Conservation (phyloP, 1,284 basidiomycete genomes). For the Heterobasidion occidentale region DNA sequence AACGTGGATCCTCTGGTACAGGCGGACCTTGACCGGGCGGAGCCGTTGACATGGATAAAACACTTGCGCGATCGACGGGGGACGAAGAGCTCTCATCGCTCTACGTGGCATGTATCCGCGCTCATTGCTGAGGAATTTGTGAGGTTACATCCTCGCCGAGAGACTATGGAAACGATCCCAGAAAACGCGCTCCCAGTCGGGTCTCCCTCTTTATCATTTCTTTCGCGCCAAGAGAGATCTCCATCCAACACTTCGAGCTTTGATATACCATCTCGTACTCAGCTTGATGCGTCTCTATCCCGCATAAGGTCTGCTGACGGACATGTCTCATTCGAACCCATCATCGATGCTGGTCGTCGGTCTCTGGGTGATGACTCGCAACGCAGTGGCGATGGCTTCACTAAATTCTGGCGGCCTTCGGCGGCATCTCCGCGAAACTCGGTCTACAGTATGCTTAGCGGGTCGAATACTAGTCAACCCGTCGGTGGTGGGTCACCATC, state of each 20-base stretch:
- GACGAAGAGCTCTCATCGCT: constrained; percentile 23
- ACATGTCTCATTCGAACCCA: constrained; percentile 30
- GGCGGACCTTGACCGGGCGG: constrained; percentile 45
- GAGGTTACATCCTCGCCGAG: constrained; percentile 28
- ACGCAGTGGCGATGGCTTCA: constrained; percentile 36
- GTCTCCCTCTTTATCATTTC: constrained; percentile 26
- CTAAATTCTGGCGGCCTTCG: constrained; percentile 26
- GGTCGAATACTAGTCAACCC: constrained; percentile 22
- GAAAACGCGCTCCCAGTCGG: constrained; percentile 25
- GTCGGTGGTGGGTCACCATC: constrained; percentile 29
- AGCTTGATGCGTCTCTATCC: constrained; percentile 33
- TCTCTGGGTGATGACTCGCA: constrained; percentile 34
- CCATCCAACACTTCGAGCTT: constrained; percentile 3
- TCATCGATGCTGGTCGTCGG: constrained; percentile 21
- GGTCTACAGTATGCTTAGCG: constrained; percentile 26
- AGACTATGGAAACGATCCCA: constrained; percentile 37
- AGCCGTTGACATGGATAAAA: constrained; percentile 66
- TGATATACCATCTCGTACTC: constrained; percentile 14
- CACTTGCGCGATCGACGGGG: constrained; percentile 44
- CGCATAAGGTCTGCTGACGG: constrained; percentile 37
- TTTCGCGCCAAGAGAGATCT: constrained; percentile 21
- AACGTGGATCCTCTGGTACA: constrained; percentile 36
- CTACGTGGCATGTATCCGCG: constrained; percentile 59
- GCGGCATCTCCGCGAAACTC: constrained; percentile 26
- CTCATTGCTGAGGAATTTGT: constrained; percentile 58